A percentile compares a stretch with the other conserved stretches of the same genome.
Evolutionary conservation across 352 stramenopile species (phyloP).

Genomic region (Phytophthora pistaciae): DNA sequence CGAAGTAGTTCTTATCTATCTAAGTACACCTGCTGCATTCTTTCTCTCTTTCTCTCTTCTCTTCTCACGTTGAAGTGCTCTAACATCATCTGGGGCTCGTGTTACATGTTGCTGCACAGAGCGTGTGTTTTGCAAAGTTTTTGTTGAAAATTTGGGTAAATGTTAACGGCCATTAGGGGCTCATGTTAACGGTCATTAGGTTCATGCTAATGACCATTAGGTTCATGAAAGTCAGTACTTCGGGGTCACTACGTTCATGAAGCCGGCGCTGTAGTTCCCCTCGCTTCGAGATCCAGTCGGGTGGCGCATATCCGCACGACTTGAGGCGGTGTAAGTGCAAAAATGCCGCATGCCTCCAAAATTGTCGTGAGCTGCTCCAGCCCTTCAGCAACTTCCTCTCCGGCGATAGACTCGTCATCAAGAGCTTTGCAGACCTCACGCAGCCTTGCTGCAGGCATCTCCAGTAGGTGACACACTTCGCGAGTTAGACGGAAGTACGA

Average conservation of each 20-base stretch:
- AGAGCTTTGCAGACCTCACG: constrained; percentile 58
- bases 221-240: not conserved
- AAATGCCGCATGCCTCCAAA: constrained; percentile 69
- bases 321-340: constrained; percentile 54
- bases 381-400: constrained; percentile 3
- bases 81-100: not conserved
- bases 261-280: constrained; percentile 1
- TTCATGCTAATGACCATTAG: too few relatives aligned
- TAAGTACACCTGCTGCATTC: not conserved
- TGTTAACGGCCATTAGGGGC: not conserved
- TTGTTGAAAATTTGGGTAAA: not conserved
- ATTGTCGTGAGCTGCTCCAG: constrained; percentile 79
- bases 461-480: constrained; percentile 54
- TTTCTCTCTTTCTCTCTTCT: not conserved
- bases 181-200: not conserved
- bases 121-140: not conserved
- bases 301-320: constrained; percentile 47
- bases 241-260: not conserved
- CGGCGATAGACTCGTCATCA: constrained; percentile 27
- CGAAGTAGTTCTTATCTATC: not conserved
- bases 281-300: constrained; percentile 27
- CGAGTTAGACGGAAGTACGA: constrained; percentile 58
- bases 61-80: not conserved
- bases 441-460: constrained; percentile 49
- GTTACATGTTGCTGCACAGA: not conserved